A percentile compares a stretch with the other conserved stretches of the same genome.
These are phyloP conservation scores for Wallemia hederae DNA, from an alignment of 1,284 basidiomycete species.

Conservation along the genomic window DNA sequence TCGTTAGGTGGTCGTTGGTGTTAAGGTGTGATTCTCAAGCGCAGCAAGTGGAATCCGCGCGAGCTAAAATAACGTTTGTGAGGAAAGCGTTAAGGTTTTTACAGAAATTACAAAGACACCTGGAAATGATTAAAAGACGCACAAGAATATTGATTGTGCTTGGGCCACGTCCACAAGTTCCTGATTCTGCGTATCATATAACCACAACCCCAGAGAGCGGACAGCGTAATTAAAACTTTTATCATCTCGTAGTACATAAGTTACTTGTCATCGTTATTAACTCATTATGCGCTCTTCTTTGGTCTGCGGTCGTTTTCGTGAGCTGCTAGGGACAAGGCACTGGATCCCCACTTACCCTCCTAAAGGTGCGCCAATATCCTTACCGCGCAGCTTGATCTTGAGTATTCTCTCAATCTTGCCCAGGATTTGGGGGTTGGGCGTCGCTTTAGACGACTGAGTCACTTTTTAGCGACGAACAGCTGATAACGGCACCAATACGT, in stretches of 20 bases:
- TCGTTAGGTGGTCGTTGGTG: neutral
- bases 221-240: too few species aligned
- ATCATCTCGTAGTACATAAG: too few species aligned
- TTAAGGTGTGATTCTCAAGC: too few species aligned
- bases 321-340: neutral
- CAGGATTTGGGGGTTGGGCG: slow-evolving; percentile 68
- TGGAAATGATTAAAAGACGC: too few species aligned
- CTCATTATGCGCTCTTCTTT: neutral
- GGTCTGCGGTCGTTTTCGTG: neutral
- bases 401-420: slow-evolving; percentile 70
- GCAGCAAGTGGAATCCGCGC: neutral
- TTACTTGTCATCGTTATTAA: too few species aligned
- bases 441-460: slow-evolving; percentile 37
- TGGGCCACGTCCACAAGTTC: too few species aligned
- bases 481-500: neutral
- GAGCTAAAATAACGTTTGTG: too few species aligned
- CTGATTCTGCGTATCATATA: too few species aligned
- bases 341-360: neutral
- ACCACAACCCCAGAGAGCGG: too few species aligned
- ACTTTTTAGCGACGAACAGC: neutral
- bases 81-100: too few species aligned
- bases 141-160: too few species aligned
- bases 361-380: slow-evolving; percentile 1
- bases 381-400: slow-evolving; percentile 68
- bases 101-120: too few species aligned